Base-by-base conservation (phyloP, 2,329 filamentous ascomycete genomes). In the Neobulgaria alba region DNA sequence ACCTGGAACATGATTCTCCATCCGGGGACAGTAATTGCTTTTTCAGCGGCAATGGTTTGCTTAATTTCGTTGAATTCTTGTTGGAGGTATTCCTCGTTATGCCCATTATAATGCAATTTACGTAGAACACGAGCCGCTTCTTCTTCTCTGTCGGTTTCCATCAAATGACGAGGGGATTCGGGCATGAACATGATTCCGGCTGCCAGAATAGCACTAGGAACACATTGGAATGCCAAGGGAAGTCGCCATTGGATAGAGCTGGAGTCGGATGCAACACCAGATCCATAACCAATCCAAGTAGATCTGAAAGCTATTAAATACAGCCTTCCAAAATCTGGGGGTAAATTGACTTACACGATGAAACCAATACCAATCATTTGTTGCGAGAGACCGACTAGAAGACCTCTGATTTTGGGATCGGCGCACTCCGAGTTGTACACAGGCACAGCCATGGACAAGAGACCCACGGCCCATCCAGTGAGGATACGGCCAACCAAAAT, bases 81-180 rank as follows among this genome's bases (percentile, higher is more conserved):
- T 12, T 75, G 60, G 33, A 83, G 72, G 56, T 68, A 77, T 2
- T 73, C 71, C n/a, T 75, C 71, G 48, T 76, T 69, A 62, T 1
- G 59, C 60, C 84, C 84, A 44, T 84, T 68, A 2, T 81, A 66
- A 57, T 90, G 85, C 1, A 90, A 71, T 38, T 71, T 71, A 0
- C 81, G 82, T 0, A 90, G 69, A 0, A 79, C 83, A 35, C 63
- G 57, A 7, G 87, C 69, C 2, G 82, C 84, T 41, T 82, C 62
- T 1, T 84, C 79, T 16, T 69, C 58, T n/a, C 68, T 69, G 43
- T 76, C 76, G 50, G 87, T 73, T 51, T 83, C 81, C 54, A 89
- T 84, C 29, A 90, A 73, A 82, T 85, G 90, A 42, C 80, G 45
- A 10, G 75, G 75, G 4, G 70, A 77, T 61, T 90, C 85, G 0